These are phyloP conservation scores for Hypholoma sublateritium DNA, from an alignment of 768 basidiomycete genomes.

Conservation along the genomic window DNA sequence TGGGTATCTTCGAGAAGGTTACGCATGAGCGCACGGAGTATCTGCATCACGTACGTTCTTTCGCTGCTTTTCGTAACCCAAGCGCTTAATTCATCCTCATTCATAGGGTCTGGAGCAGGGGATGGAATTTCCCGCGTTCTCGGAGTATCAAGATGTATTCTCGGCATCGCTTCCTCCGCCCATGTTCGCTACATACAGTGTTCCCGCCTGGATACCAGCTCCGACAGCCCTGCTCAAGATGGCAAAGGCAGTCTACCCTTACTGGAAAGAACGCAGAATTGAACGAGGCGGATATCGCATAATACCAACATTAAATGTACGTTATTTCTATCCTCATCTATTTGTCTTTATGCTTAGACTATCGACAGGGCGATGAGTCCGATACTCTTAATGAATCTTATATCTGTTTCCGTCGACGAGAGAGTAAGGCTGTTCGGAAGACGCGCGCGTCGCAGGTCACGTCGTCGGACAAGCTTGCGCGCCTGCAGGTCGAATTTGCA, in stretches of 20 bases:
- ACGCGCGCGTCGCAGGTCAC: constrained; percentile 90
- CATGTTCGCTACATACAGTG: constrained; percentile 65
- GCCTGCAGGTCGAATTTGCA: constrained; percentile 74
- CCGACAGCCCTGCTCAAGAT: constrained; percentile 63
- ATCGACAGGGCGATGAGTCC: constrained; percentile 76
- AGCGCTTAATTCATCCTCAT: constrained; percentile 1
- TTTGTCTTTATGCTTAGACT: background rate
- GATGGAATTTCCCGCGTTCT: constrained; percentile 69
- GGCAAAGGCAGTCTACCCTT: constrained; percentile 76
- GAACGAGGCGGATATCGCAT: constrained; percentile 82
- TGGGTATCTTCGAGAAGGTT: constrained; percentile 91
- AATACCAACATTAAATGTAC: constrained; percentile 85
- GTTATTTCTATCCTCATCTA: constrained; percentile 24
- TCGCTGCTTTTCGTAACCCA: background rate
- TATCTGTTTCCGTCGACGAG: constrained; percentile 94
- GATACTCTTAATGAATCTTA: constrained; percentile 92
- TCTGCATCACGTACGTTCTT: constrained; percentile 76
- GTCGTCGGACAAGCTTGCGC: constrained; percentile 84
- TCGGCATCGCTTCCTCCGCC: constrained; percentile 56
- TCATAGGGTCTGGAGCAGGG: constrained; percentile 63
- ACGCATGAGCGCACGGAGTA: constrained; percentile 89
- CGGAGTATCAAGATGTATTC: constrained; percentile 72
- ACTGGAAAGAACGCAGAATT: constrained; percentile 86
- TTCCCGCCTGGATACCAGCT: constrained; percentile 70
- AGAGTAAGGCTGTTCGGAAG: constrained; percentile 92